These are phyloP conservation scores for Platismatia glauca DNA, from an alignment of 495 filamentous ascomycete species.

Conservation along the genomic window DNA sequence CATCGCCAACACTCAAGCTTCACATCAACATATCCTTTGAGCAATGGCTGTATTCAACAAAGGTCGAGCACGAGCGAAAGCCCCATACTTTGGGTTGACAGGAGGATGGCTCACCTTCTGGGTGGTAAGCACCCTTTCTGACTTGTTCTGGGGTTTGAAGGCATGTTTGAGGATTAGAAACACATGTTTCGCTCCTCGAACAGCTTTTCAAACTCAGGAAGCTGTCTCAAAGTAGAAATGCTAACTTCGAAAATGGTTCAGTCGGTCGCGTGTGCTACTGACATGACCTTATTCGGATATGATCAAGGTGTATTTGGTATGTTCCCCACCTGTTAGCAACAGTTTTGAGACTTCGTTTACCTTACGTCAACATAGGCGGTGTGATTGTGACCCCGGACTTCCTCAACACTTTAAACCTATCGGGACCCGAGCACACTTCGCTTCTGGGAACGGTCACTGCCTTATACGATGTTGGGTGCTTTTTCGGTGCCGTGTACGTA, in stretches of 20 bases:
- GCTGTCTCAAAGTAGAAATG: neutral
- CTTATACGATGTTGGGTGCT: constrained; percentile 47
- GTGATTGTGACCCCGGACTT: constrained; percentile 50
- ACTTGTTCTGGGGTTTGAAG: neutral
- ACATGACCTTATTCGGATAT: constrained; percentile 54
- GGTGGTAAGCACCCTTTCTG: constrained; percentile 37
- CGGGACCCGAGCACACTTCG: constrained; percentile 39
- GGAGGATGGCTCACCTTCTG: constrained; percentile 52
- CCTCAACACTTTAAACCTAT: constrained; percentile 42
- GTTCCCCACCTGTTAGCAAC: neutral
- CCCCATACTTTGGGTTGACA: constrained; percentile 48
- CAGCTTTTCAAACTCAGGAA: neutral
- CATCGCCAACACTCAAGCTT: too few relatives aligned
- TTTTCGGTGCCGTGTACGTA: constrained; percentile 14
- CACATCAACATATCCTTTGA: too few relatives aligned
- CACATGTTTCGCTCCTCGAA: neutral
- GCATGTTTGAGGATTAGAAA: neutral
- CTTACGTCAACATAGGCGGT: constrained; percentile 31
- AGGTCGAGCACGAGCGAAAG: constrained; percentile 1
- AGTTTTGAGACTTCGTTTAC: constrained; percentile 15
- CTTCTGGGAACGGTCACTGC: constrained; percentile 52
- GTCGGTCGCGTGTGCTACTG: constrained; percentile 45
- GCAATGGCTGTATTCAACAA: constrained; percentile 13
- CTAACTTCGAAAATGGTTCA: neutral
- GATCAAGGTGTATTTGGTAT: constrained; percentile 49